A percentile compares a stretch with the other conserved stretches of the same genome.
Conservation (phyloP, 225 moss, liverwort and hornwort genomes). For the Sphagnum contortum region DNA sequence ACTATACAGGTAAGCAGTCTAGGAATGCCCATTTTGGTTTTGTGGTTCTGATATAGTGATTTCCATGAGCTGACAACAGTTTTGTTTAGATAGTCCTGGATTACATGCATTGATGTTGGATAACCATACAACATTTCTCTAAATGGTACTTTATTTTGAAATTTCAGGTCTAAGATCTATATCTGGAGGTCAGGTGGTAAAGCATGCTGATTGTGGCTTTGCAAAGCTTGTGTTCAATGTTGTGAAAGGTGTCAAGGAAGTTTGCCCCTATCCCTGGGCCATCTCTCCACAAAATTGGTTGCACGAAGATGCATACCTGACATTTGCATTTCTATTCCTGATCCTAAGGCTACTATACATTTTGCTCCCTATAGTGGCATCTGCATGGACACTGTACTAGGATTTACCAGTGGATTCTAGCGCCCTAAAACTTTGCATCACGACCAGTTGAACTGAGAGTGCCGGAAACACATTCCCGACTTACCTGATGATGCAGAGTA, state of each 20-base stretch:
- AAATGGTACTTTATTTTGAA: too few relatives aligned
- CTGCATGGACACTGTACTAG: slow-evolving; percentile 27
- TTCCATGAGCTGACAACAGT: too few relatives aligned
- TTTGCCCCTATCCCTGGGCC: slow-evolving; percentile 48
- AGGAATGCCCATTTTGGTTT: too few relatives aligned
- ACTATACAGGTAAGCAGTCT: slow-evolving; percentile 39
- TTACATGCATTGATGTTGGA: too few relatives aligned
- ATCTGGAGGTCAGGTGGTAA: slow-evolving; percentile 18
- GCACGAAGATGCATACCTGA: slow-evolving; percentile 58
- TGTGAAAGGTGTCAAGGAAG: slow-evolving; percentile 41
- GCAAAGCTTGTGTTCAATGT: slow-evolving; percentile 47
- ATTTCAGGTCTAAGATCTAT: slow-evolving; percentile 24
- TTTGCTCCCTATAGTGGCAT: slow-evolving; percentile 34
- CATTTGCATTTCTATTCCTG: slow-evolving; percentile 42
- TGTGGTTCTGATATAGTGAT: too few relatives aligned
- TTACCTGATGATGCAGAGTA: too few relatives aligned
- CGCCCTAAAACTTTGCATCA: too few relatives aligned
- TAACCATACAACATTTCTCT: too few relatives aligned
- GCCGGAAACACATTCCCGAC: too few relatives aligned
- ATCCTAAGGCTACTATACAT: slow-evolving; percentile 31
- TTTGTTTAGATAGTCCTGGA: too few relatives aligned
- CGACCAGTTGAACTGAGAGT: too few relatives aligned
- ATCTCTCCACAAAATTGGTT: slow-evolving; percentile 57
- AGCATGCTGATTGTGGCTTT: slow-evolving; percentile 42
- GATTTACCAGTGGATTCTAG: slow-evolving; percentile 8